These are phyloP conservation scores for Boechera retrofracta DNA, from an alignment of 345 rosid genomes.

Conservation along the genomic window DNA sequence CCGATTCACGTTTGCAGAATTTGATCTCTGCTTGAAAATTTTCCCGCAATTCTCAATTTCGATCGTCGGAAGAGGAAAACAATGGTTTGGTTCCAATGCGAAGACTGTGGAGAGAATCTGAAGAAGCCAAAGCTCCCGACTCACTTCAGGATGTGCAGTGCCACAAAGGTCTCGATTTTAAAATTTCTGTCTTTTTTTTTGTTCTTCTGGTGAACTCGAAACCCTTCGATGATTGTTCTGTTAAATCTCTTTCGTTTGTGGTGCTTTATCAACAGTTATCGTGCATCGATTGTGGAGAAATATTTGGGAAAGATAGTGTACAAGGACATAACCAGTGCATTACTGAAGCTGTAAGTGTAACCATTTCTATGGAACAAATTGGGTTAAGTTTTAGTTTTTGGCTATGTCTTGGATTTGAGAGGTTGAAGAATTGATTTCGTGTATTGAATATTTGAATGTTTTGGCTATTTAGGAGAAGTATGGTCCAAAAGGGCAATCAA, in stretches of 20 bases:
- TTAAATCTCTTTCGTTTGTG: conserved; percentile 11
- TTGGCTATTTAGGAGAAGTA: conserved; percentile 74
- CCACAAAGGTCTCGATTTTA: conserved; percentile 58
- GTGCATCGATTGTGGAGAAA: conserved; percentile 91
- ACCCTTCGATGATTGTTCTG: conserved; percentile 14
- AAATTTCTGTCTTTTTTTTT: background rate
- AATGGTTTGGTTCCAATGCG: conserved; percentile 99
- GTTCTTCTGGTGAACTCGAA: conserved; percentile 5
- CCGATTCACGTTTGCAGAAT: conserved; percentile 8
- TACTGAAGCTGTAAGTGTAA: conserved; percentile 71
- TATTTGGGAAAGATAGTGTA: conserved; percentile 73
- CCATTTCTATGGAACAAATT: conserved; percentile 7
- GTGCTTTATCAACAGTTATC: conserved; percentile 56
- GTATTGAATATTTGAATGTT: background rate
- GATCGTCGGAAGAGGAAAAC: conserved; percentile 29
- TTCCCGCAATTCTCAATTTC: background rate
- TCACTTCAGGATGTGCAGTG: conserved; percentile 88
- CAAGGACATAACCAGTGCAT: conserved; percentile 92
- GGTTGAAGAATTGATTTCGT: conserved; percentile 10
- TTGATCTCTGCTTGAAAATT: conserved; percentile 1
- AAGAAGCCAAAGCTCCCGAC: conserved; percentile 89
- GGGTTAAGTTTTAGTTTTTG: background rate
- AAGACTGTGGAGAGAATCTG: conserved; percentile 88
- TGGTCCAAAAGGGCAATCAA: conserved; percentile 84
- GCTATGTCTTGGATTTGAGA: conserved; percentile 7